Conservation (phyloP, 2,329 filamentous ascomycete genomes). For the Monosporascus ibericus region DNA sequence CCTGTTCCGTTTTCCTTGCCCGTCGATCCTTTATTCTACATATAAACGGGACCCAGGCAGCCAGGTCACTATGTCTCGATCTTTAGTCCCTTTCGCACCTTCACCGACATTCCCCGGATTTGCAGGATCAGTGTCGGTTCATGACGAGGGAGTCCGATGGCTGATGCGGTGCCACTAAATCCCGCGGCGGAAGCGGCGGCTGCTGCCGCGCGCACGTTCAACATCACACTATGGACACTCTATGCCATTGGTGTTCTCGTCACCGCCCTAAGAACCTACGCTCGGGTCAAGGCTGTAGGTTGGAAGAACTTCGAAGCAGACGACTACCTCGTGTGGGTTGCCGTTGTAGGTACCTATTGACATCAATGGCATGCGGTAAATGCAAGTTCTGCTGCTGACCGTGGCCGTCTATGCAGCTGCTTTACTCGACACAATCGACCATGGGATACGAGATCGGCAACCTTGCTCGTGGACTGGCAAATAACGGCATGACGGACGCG, state of each 20-base stretch:
- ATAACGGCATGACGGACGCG: slow-evolving; percentile 46
- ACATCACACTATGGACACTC: slow-evolving; percentile 19
- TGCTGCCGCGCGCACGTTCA: too few relatives aligned
- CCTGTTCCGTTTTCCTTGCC: too few relatives aligned
- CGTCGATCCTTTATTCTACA: too few relatives aligned
- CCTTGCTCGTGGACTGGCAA: slow-evolving; percentile 42
- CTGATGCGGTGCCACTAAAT: too few relatives aligned
- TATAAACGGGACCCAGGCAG: too few relatives aligned
- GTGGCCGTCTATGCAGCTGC: slow-evolving; percentile 27
- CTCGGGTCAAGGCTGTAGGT: slow-evolving; percentile 22
- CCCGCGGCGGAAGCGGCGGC: too few relatives aligned
- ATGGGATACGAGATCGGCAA: slow-evolving; percentile 42
- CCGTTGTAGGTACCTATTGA: slow-evolving; percentile 14
- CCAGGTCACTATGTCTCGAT: too few relatives aligned
- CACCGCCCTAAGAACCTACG: slow-evolving; percentile 26
- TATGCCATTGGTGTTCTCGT: slow-evolving; percentile 25
- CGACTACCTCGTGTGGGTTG: slow-evolving; percentile 27
- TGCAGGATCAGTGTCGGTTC: too few relatives aligned
- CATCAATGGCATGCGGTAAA: background rate
- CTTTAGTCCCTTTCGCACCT: too few relatives aligned
- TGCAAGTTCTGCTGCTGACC: background rate
- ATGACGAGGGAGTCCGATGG: too few relatives aligned
- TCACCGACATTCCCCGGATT: too few relatives aligned
- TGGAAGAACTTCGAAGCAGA: slow-evolving; percentile 24
- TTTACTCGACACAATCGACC: slow-evolving; percentile 42